Evolutionary conservation across 345 rosid species (phyloP).

Genomic region (Eucalyptus albens): DNA sequence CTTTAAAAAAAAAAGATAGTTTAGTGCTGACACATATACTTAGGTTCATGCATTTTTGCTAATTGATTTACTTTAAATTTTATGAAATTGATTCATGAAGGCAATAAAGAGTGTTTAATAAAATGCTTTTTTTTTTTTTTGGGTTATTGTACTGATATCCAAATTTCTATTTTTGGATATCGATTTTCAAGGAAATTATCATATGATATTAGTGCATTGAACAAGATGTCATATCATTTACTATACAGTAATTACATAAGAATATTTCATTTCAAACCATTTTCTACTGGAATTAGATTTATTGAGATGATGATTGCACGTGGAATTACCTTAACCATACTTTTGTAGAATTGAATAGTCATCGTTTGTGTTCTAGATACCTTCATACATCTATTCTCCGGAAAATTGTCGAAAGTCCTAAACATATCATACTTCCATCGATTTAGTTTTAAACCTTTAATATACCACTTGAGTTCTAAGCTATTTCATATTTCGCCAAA

Average conservation of each 20-base stretch:
- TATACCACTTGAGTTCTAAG: fast-evolving
- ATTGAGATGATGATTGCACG: not conserved
- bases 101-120: not conserved
- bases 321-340: not conserved
- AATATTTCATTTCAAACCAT: not conserved
- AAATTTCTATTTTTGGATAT: not conserved
- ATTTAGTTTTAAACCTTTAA: too few relatives aligned
- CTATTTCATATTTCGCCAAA: too few relatives aligned
- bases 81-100: not conserved
- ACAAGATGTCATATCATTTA: not conserved
- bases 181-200: not conserved
- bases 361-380: not conserved
- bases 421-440: fast-evolving
- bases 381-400: fast-evolving
- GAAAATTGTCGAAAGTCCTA: not conserved
- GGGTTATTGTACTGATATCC: not conserved
- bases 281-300: not conserved
- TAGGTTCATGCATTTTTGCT: not conserved
- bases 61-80: not conserved
- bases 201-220: not conserved
- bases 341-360: not conserved
- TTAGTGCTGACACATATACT: not conserved
- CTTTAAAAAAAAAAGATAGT: not conserved
- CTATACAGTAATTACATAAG: not conserved
- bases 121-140: not conserved